These are phyloP conservation scores for Aegilops bicornis DNA, from an alignment of 176 grass and related monocot genomes.

Conservation along the genomic window DNA sequence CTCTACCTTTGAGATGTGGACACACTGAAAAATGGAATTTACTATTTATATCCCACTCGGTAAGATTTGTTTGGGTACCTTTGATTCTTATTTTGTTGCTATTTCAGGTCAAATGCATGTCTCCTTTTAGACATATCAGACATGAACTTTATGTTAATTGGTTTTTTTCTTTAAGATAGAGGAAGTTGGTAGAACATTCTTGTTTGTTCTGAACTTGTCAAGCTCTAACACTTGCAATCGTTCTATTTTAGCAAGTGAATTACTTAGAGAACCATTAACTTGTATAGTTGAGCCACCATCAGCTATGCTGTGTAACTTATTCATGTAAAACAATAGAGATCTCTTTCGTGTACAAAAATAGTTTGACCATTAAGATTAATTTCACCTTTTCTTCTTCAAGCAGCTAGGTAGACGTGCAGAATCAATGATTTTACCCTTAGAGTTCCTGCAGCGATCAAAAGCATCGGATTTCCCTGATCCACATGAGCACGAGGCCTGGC, in stretches of 20 bases:
- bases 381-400: constrained; percentile 25
- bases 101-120: constrained; percentile 8
- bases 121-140: neutral
- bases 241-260: constrained; percentile 11
- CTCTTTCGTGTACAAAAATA: neutral
- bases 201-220: constrained; percentile 4
- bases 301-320: neutral
- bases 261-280: neutral
- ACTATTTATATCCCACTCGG: neutral
- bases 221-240: neutral
- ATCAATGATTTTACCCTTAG: constrained; percentile 79
- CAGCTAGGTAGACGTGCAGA: constrained; percentile 71
- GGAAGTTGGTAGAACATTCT: neutral
- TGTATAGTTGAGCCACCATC: neutral
- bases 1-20: neutral
- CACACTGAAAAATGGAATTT: neutral
- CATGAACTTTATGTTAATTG: neutral
- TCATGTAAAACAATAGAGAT: neutral
- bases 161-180: neutral
- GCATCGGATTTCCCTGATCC: constrained; percentile 62
- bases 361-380: constrained; percentile 11
- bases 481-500: constrained; percentile 64
- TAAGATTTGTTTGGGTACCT: neutral
- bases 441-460: constrained; percentile 80
- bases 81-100: neutral